phyloP scores from a whole-genome alignment of 306 rosid genomes.

The Adenanthera pavonina region DNA sequence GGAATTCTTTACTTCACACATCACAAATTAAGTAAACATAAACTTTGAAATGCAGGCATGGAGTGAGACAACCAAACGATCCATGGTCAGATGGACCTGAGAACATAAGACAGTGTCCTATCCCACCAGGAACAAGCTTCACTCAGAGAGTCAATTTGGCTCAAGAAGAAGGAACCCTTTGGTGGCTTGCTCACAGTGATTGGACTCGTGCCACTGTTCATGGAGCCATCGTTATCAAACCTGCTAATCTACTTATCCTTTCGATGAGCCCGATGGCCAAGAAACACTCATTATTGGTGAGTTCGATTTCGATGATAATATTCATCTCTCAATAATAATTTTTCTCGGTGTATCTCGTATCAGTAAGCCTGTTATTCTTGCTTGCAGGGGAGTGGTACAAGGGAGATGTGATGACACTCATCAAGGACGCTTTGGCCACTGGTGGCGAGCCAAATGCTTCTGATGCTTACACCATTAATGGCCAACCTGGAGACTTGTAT shows the following conservation, averaged over 20 bases:
- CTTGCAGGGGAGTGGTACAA: constrained; percentile 26
- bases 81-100: too few species aligned
- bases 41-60: not conserved
- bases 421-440: not conserved
- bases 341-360: too few species aligned
- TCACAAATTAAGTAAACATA: too few species aligned
- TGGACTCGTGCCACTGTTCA: constrained; percentile 59
- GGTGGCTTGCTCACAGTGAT: constrained; percentile 28
- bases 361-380: too few species aligned
- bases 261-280: constrained; percentile 40
- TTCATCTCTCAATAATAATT: too few species aligned
- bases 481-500: constrained; percentile 40
- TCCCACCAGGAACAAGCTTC: constrained; percentile 42
- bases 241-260: constrained; percentile 43
- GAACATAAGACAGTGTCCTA: constrained; percentile 25
- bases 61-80: too few species aligned
- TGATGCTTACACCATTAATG: constrained; percentile 41
- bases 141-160: constrained; percentile 37
- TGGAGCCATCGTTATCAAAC: constrained; percentile 48
- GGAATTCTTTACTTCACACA: too few species aligned
- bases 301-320: not conserved
- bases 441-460: constrained; percentile 35
- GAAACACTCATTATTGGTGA: constrained; percentile 44
- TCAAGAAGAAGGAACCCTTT: constrained; percentile 46
- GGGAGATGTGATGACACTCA: constrained; percentile 30